Percentiles rank a stretch among this genome's conserved stretches.
Conservation (phyloP, 2,329 filamentous ascomycete genomes). For the Cladosporium colombiae region DNA sequence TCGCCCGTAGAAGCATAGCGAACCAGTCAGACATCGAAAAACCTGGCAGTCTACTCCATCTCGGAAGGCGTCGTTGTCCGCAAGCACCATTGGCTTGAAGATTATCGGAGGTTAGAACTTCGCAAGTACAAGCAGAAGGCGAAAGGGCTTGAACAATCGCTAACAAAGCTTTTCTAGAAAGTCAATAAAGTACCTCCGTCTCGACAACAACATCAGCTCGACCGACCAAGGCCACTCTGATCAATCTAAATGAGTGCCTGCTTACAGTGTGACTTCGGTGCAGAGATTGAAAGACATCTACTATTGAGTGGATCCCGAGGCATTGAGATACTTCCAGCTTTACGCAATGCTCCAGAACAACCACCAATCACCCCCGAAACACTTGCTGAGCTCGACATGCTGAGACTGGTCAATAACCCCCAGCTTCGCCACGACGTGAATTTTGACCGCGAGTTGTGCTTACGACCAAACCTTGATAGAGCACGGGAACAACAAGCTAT, state of each 20-base stretch:
- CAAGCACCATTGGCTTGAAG: not conserved
- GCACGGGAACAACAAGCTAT: conserved; percentile 80
- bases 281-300: conserved; percentile 2
- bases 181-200: not conserved
- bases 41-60: conserved; percentile 1
- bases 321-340: not conserved
- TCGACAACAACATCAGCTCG: not conserved
- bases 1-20: not conserved
- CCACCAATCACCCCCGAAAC: conserved; percentile 86
- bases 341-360: conserved; percentile 13
- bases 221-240: not conserved
- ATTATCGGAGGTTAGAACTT: not conserved
- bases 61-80: conserved; percentile 4
- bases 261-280: not conserved
- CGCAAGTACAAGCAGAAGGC: not conserved
- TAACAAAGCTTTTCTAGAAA: not conserved
- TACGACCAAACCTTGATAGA: conserved; percentile 85
- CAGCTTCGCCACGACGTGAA: conserved; percentile 93
- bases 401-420: conserved; percentile 75
- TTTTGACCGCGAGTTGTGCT: conserved; percentile 90
- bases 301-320: not conserved
- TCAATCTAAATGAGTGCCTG: not conserved
- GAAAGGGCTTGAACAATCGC: not conserved
- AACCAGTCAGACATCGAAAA: not conserved
- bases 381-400: conserved; percentile 84